A percentile compares a stretch with the other conserved stretches of the same genome.
Evolutionary conservation across 2,329 filamentous ascomycete species (phyloP).

Genomic region (Cucurbitaria berberidis): DNA sequence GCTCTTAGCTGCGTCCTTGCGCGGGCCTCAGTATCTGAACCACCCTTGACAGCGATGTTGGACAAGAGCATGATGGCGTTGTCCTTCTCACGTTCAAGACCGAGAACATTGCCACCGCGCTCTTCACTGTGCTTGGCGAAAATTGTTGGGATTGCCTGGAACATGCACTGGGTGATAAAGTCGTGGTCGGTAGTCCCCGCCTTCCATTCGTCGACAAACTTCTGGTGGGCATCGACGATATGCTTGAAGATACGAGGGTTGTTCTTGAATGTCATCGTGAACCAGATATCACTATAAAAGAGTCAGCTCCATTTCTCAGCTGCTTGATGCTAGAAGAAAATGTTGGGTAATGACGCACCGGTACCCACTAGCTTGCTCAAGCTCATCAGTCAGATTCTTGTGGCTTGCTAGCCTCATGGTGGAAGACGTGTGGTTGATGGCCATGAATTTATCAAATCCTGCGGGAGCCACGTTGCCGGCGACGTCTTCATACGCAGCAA

Average conservation of each 20-base stretch:
- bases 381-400: slow-evolving; percentile 30
- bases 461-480: slow-evolving; percentile 23
- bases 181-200: slow-evolving; percentile 11
- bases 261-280: slow-evolving; percentile 35
- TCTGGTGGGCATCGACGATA: slow-evolving; percentile 27
- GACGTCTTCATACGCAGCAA: slow-evolving; percentile 29
- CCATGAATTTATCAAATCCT: slow-evolving; percentile 29
- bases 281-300: slow-evolving; percentile 28
- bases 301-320: slow-evolving; percentile 2
- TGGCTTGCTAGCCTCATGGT: slow-evolving; percentile 30
- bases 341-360: slow-evolving; percentile 10
- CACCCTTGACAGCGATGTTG: slow-evolving; percentile 22
- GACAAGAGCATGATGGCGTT: slow-evolving; percentile 32
- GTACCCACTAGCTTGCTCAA: slow-evolving; percentile 33
- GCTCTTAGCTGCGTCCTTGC: slow-evolving; percentile 16
- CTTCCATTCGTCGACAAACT: slow-evolving; percentile 28
- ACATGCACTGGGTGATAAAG: slow-evolving; percentile 35
- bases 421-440: slow-evolving; percentile 18
- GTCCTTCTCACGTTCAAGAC: slow-evolving; percentile 21
- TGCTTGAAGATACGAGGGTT: slow-evolving; percentile 18
- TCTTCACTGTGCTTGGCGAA: slow-evolving; percentile 24
- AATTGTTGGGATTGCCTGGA: slow-evolving; percentile 25
- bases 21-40: slow-evolving; percentile 18
- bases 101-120: slow-evolving; percentile 36
- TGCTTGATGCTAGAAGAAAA: neutral